Conservation (phyloP, 148 eudicot species). For the Nepenthes mirabilis region DNA sequence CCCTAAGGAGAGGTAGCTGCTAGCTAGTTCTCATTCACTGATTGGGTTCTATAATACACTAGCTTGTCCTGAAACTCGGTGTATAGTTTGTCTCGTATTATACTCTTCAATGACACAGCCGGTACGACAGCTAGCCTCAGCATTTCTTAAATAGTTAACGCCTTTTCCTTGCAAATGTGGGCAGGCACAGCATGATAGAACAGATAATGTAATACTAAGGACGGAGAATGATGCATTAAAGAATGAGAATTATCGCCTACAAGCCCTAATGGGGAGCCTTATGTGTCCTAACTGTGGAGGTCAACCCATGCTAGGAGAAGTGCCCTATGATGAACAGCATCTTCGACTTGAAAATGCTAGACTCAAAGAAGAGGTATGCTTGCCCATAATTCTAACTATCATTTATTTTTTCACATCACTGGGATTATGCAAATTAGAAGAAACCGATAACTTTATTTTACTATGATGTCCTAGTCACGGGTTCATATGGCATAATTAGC, state of each 20-base stretch:
- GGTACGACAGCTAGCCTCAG: background rate
- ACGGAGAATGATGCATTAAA: slow-evolving; percentile 76
- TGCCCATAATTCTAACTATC: too few species aligned
- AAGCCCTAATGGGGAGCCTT: slow-evolving; percentile 60
- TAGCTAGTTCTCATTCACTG: too few species aligned
- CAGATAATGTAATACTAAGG: slow-evolving; percentile 67
- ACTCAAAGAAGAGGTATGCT: slow-evolving; percentile 84
- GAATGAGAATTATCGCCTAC: slow-evolving; percentile 70
- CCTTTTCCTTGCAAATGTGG: background rate
- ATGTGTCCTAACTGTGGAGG: slow-evolving; percentile 89
- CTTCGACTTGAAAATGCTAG: slow-evolving; percentile 75
- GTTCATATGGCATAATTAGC: too few species aligned
- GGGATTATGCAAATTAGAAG: too few species aligned
- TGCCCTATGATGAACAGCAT: slow-evolving; percentile 75
- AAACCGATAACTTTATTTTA: too few species aligned
- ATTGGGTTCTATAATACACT: too few species aligned
- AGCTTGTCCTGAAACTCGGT: too few species aligned
- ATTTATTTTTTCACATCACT: too few species aligned
- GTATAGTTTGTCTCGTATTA: too few species aligned
- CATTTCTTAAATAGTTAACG: background rate
- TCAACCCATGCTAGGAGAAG: slow-evolving; percentile 61
- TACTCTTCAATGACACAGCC: background rate
- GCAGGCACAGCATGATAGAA: slow-evolving; percentile 93
- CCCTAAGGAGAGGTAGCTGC: too few species aligned
- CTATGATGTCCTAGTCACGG: too few species aligned